These are phyloP conservation scores for Skeletonema marinoi DNA, from an alignment of 108 stramenopile genomes.

Conservation along the genomic window DNA sequence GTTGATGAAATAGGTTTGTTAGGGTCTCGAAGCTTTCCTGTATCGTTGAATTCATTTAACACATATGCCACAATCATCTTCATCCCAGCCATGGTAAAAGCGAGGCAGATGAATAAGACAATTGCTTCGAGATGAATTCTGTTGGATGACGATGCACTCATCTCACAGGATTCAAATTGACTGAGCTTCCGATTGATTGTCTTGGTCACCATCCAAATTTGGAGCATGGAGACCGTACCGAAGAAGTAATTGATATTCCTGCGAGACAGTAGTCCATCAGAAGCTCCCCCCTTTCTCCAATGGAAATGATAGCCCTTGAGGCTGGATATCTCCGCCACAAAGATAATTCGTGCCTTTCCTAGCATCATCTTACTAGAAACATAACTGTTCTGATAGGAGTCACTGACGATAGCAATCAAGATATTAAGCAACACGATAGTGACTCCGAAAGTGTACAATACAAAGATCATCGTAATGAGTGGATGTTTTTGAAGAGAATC, in stretches of 20 bases:
- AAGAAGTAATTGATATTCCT: not conserved
- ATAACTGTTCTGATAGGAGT: conserved; percentile 18
- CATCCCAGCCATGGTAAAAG: not conserved
- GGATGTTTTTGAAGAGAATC: conserved; percentile 10
- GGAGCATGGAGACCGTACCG: not conserved
- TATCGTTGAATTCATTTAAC: conserved; percentile 6
- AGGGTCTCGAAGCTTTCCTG: not conserved
- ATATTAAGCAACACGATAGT: conserved; percentile 16
- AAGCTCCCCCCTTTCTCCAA: not conserved
- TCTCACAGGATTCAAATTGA: not conserved
- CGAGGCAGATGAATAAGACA: not conserved
- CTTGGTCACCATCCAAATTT: not conserved
- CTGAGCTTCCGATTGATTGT: not conserved
- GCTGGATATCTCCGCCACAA: conserved; percentile 3
- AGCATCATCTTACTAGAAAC: conserved; percentile 12
- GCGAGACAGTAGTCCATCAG: not conserved
- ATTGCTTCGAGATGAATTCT: not conserved
- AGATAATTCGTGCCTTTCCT: conserved; percentile 13
- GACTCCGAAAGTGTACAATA: conserved; percentile 21
- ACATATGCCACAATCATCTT: conserved; percentile 7
- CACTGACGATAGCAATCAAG: conserved; percentile 23
- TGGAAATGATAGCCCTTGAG: conserved; percentile 8
- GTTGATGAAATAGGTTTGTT: not conserved
- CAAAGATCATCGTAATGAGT: conserved; percentile 10
- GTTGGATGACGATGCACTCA: not conserved